These are phyloP conservation scores for Scleroderma bovista DNA, from an alignment of 768 basidiomycete species.

Conservation along the genomic window DNA sequence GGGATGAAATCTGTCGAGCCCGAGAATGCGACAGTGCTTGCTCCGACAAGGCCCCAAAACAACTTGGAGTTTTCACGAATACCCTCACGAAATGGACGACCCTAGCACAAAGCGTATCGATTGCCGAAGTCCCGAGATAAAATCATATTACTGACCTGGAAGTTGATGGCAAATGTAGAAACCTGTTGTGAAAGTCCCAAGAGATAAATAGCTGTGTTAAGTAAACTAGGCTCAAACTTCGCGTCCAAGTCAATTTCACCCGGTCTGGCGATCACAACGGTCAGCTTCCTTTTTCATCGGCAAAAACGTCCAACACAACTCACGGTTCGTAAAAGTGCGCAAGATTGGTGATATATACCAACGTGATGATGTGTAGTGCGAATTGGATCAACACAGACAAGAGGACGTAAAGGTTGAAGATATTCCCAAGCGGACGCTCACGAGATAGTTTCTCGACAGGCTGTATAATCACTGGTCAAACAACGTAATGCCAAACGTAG, in stretches of 20 bases:
- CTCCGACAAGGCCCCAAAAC: slow-evolving; percentile 88
- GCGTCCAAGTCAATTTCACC: slow-evolving; percentile 90
- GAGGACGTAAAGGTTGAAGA: slow-evolving; percentile 95
- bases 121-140: background rate
- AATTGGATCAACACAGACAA: slow-evolving; percentile 91
- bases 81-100: slow-evolving; percentile 96
- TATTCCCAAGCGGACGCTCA: slow-evolving; percentile 90
- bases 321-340: slow-evolving; percentile 75
- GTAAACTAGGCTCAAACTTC: slow-evolving; percentile 89
- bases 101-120: slow-evolving; percentile 35
- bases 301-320: slow-evolving; percentile 23
- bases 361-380: slow-evolving; percentile 81
- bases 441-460: slow-evolving; percentile 94
- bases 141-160: slow-evolving; percentile 53
- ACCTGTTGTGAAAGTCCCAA: slow-evolving; percentile 96
- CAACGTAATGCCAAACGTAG: background rate
- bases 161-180: slow-evolving; percentile 98
- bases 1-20: slow-evolving; percentile 94
- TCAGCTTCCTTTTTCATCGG: background rate
- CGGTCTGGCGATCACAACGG: slow-evolving; percentile 35
- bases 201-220: slow-evolving; percentile 97
- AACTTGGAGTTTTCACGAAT: slow-evolving; percentile 94
- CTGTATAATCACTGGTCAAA: slow-evolving; percentile 48
- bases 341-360: slow-evolving; percentile 91
- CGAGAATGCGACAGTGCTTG: slow-evolving; percentile 84